These are phyloP conservation scores for Cnidoscolus chayamansa DNA, from an alignment of 441 rosid genomes.

Conservation along the genomic window DNA sequence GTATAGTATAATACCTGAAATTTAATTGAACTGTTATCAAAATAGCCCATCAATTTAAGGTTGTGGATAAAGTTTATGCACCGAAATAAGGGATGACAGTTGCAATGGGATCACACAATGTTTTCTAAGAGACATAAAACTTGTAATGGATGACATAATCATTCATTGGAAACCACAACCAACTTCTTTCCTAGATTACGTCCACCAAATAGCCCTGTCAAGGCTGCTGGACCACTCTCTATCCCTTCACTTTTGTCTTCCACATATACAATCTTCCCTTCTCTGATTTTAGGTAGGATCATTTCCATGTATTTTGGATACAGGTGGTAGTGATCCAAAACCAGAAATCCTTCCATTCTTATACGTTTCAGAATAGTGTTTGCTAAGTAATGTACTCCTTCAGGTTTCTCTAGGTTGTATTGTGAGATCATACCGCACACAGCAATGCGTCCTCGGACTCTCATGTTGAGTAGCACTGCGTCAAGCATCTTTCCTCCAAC, in stretches of 20 bases:
- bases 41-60: too few species aligned
- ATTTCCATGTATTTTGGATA: slow-evolving; percentile 45
- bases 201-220: slow-evolving; percentile 58
- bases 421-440: slow-evolving; percentile 74
- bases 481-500: slow-evolving; percentile 75
- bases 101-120: too few species aligned
- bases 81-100: too few species aligned
- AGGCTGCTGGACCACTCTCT: slow-evolving; percentile 56
- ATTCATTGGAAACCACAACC: slow-evolving; percentile 19
- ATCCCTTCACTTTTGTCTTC: slow-evolving; percentile 57
- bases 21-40: too few species aligned
- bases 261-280: slow-evolving; percentile 57
- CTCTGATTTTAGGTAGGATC: slow-evolving; percentile 33
- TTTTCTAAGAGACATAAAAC: too few species aligned
- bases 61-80: too few species aligned
- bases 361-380: slow-evolving; percentile 41
- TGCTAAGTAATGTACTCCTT: slow-evolving; percentile 48
- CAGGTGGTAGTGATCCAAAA: slow-evolving; percentile 43
- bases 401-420: slow-evolving; percentile 33
- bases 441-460: slow-evolving; percentile 51
- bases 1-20: too few species aligned
- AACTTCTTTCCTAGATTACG: slow-evolving; percentile 66
- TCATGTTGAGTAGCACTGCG: slow-evolving; percentile 65
- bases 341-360: slow-evolving; percentile 56
- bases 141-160: background rate